phyloP scores from a whole-genome alignment of 2,329 filamentous ascomycete genomes.

The Neopestalotiopsis sp. region DNA sequence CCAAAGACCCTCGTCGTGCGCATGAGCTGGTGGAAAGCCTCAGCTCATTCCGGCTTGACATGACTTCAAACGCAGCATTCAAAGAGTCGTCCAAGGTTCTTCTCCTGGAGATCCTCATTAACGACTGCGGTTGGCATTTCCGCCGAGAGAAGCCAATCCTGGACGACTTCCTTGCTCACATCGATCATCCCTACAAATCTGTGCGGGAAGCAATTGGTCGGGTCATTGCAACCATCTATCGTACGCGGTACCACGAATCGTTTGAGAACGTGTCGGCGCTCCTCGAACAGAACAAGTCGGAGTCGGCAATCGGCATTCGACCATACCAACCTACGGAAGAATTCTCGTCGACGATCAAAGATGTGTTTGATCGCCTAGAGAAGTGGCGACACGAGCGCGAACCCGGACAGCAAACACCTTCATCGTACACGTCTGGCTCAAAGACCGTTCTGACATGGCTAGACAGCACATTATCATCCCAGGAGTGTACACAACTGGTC shows the following conservation, averaged over 20 bases:
- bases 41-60: conserved; percentile 85
- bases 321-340: conserved; percentile 82
- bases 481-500: conserved; percentile 89
- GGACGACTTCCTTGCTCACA: conserved; percentile 85
- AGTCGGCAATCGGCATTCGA: conserved; percentile 77
- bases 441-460: conserved; percentile 97
- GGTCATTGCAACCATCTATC: conserved; percentile 85
- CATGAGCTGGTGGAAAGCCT: conserved; percentile 87
- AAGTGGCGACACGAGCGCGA: conserved; percentile 84
- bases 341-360: conserved; percentile 72
- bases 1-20: conserved; percentile 85
- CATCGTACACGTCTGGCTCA: conserved; percentile 91
- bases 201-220: conserved; percentile 94
- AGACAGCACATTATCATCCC: conserved; percentile 86
- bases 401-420: conserved; percentile 90
- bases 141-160: conserved; percentile 86
- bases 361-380: conserved; percentile 81
- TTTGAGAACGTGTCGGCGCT: conserved; percentile 80
- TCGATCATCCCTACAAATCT: conserved; percentile 97
- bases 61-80: conserved; percentile 95
- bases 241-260: conserved; percentile 92
- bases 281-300: conserved; percentile 76
- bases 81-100: conserved; percentile 98
- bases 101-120: conserved; percentile 84
- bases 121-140: conserved; percentile 95